Base-by-base conservation (phyloP, 768 basidiomycete species). In the Pilatotrama ljubarskyi region DNA sequence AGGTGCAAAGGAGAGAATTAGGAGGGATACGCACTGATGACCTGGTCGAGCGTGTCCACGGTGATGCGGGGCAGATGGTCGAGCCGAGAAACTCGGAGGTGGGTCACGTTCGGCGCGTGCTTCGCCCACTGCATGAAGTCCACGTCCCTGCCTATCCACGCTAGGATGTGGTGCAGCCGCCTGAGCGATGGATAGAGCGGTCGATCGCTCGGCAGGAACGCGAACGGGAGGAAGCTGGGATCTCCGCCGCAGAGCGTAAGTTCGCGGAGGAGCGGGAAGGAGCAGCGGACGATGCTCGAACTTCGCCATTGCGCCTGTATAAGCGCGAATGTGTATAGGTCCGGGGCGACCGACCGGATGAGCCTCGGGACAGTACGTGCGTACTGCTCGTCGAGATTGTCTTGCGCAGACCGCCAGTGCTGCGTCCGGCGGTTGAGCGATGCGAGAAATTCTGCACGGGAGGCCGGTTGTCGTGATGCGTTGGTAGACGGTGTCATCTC, bases 151-250 rank as follows among this genome's bases (percentile, higher is more conserved):
- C 53, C 49, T 17, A 58, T 41, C 44, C 52, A 58, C 9, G 61
- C 46, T 24, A 47, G 56, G 51, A 63, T 55, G 29, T 63, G 61
- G 41, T 63, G 61, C 6, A 63, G 48, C 29, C 61, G 61, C 51
- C 37, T 49, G n/a, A 63, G 41, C 8, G 61, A 37, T 18, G 61
- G 61, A 42, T 63, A 63, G 17, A 56, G 15, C 22, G 57, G 56
- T 1, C 46, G 38, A 38, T 53, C 56, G 38, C 18, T 35, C n/a
- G 61, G 36, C 40, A 58, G 9, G 36, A 46, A 40, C 17, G 43
- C 43, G 46, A 63, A 58, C 14, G 56, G 61, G 37, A 58, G 61
- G 56, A 63, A 63, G 61, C 51, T 51, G 20, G 61, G 61, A 32
- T 63, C 61, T 29, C 61, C 61, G 6, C 61, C 61, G 40, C 54